Evolutionary conservation across 2,329 filamentous ascomycete species (phyloP), one percentile per base, ranked within the genome.

Genomic region (Aspergillus sp.): DNA sequence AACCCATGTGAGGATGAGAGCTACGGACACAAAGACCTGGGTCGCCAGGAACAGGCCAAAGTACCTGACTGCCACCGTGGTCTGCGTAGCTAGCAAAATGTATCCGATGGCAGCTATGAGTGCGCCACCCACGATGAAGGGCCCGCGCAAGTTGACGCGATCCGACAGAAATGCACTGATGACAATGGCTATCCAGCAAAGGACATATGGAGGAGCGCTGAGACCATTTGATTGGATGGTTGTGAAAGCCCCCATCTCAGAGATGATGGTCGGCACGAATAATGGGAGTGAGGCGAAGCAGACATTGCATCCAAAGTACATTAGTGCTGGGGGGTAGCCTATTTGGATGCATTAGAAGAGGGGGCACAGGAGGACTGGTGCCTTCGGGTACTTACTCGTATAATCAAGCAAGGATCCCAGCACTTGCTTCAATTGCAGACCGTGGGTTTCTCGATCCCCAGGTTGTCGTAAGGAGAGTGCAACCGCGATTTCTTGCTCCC

Each of bases 141-240:
- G 77, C 0, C 78, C 77, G 19, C 78, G 72, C 61, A 77, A 62
- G 44, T 71, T 68, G 27, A 73, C 58, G 23, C 66, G 70, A 61
- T 80, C 78, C 5, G 77, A 78, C 5, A 77, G 61, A 57, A 71
- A 75, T 58, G 70, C 73, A 51, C 72, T 58, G 8, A 65, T 41
- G 55, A 80, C 70, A 62, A 78, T 78, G 32, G 73, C 62, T 58
- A 79, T 68, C 64, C 78, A 79, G 55, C 72, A 77, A 30, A 79
- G 65, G 17, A 78, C 65, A 62, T 80, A 79, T 0, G 78, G 78
- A 7, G 76, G 77, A 6, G 76, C 76, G 3, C 70, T 73, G 44
- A 78, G 70, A 6, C 75, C 75, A 48, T 78, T 75, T 3, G 75
- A 70, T 48, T 76, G 67, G 50, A 77, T 68, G 8, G 62, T 58